A percentile compares a stretch with the other conserved stretches of the same genome.
Evolutionary conservation across 805 yeast species (phyloP).

Genomic region (Zygosaccharomyces siamensis): DNA sequence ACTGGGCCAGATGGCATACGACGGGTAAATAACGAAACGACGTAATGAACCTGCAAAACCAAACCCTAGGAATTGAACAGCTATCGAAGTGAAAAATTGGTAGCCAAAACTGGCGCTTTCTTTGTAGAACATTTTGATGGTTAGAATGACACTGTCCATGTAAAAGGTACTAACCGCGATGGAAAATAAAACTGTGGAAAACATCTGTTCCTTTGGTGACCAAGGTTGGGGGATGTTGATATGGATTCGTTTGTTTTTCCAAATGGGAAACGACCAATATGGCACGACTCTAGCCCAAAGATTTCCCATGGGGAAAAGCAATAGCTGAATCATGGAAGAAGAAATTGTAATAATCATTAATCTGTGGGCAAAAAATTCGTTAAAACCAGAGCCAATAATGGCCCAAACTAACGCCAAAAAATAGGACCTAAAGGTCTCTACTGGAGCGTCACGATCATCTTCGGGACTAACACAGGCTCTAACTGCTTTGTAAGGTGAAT

Average conservation of each 20-base stretch:
- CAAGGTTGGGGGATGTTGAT: slow-evolving; percentile 59
- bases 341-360: slow-evolving; percentile 45
- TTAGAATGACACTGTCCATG: slow-evolving; percentile 37
- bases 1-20: slow-evolving; percentile 51
- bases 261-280: slow-evolving; percentile 39
- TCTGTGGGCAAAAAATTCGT: slow-evolving; percentile 54
- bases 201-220: slow-evolving; percentile 61
- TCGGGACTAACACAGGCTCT: slow-evolving; percentile 53
- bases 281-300: slow-evolving; percentile 43
- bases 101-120: slow-evolving; percentile 42
- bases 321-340: slow-evolving; percentile 43
- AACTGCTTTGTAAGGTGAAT: slow-evolving; percentile 63
- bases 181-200: slow-evolving; percentile 45
- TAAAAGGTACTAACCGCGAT: slow-evolving; percentile 37
- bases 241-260: slow-evolving; percentile 37
- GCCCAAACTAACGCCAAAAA: slow-evolving; percentile 42
- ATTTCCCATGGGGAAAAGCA: slow-evolving; percentile 44
- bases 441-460: slow-evolving; percentile 45
- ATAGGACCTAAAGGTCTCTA: slow-evolving; percentile 45
- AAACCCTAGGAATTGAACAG: slow-evolving; percentile 61
- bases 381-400: slow-evolving; percentile 49
- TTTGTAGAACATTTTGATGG: slow-evolving; percentile 32
- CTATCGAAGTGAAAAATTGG: slow-evolving; percentile 47
- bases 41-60: slow-evolving; percentile 64
- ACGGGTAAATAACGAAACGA: slow-evolving; percentile 51